phyloP scores from a whole-genome alignment of 2,329 filamentous ascomycete species.

The Bisporella sp. region DNA sequence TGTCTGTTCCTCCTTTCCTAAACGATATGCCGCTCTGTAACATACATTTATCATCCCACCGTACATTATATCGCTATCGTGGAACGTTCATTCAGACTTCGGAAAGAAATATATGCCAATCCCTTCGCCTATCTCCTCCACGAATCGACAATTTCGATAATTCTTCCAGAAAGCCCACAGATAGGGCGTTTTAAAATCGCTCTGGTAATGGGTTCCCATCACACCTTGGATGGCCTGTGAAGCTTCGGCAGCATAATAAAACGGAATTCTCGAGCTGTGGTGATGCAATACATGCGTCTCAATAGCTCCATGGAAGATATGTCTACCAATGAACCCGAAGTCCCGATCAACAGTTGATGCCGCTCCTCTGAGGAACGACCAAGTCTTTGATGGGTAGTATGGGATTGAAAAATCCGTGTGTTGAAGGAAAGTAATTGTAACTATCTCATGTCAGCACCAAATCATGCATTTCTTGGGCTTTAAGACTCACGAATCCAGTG shows the following conservation, averaged over 20 bases:
- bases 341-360: constrained; percentile 55
- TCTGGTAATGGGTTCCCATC: constrained; percentile 45
- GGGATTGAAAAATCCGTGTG: constrained; percentile 54
- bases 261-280: constrained; percentile 50
- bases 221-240: constrained; percentile 46
- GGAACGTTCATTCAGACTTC: not conserved
- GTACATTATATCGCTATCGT: too few species aligned
- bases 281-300: constrained; percentile 58
- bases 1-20: too few species aligned
- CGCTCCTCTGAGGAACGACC: constrained; percentile 55
- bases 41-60: too few species aligned
- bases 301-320: constrained; percentile 58
- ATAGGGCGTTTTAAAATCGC: constrained; percentile 27
- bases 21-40: too few species aligned
- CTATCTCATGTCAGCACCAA: constrained; percentile 29
- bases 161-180: constrained; percentile 25
- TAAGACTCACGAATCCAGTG: constrained; percentile 54
- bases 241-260: constrained; percentile 50
- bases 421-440: constrained; percentile 71
- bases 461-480: not conserved
- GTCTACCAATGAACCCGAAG: constrained; percentile 53
- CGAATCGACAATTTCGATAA: constrained; percentile 18
- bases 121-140: constrained; percentile 21
- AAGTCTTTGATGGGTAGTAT: constrained; percentile 50
- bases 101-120: constrained; percentile 18